Conservation (phyloP, 345 rosid genomes). For the Brassica cretica region DNA sequence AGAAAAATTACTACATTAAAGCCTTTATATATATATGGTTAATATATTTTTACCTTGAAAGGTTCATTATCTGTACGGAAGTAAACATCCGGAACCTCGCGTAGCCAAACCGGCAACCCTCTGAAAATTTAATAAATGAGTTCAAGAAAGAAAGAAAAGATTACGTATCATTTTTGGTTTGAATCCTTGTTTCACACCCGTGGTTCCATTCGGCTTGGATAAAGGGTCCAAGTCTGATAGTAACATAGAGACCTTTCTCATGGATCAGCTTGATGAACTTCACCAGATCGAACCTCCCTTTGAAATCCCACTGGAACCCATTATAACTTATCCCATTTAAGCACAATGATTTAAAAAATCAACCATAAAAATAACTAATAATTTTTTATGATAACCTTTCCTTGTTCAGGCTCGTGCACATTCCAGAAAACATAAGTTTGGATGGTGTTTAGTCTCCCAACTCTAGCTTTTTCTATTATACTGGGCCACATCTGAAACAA, state of each 20-base stretch:
- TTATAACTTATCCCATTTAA: neutral
- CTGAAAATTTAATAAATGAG: conserved; percentile 34
- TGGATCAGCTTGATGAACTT: conserved; percentile 63
- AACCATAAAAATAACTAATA: neutral
- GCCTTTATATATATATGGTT: neutral
- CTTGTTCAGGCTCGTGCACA: conserved; percentile 53
- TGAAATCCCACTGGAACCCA: conserved; percentile 5
- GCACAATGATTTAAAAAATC: neutral
- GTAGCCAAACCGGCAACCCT: conserved; percentile 88
- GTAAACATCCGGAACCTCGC: conserved; percentile 63
- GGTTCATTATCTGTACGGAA: conserved; percentile 76
- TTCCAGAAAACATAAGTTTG: conserved; percentile 80
- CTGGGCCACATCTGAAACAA: conserved; percentile 44
- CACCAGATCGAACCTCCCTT: conserved; percentile 53
- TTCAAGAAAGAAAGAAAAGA: neutral
- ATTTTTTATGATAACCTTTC: conserved; percentile 32
- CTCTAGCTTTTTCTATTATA: conserved; percentile 42
- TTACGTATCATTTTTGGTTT: neutral
- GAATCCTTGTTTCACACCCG: conserved; percentile 47
- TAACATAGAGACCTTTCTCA: conserved; percentile 59
- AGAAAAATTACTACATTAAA: neutral
- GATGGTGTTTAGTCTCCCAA: conserved; percentile 61
- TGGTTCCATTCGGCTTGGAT: conserved; percentile 97
- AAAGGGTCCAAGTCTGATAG: conserved; percentile 82
- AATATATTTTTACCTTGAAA: conserved; percentile 56